Evolutionary conservation across 2,329 filamentous ascomycete species (phyloP).

Genomic region (Paecilomyces sp.): DNA sequence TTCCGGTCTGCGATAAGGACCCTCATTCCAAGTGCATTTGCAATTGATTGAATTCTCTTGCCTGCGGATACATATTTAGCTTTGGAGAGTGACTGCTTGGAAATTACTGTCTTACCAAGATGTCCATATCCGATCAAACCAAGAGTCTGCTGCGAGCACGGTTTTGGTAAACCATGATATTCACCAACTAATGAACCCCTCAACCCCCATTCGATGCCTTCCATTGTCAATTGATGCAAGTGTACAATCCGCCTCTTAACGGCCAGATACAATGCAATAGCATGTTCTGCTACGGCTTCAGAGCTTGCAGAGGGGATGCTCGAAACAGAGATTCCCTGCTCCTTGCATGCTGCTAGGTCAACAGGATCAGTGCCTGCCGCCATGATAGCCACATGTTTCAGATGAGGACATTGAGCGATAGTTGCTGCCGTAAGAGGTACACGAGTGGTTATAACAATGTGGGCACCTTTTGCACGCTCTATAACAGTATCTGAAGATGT

Average conservation of each 20-base stretch:
- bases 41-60: conserved; percentile 34
- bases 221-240: conserved; percentile 22
- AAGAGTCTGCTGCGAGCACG: conserved; percentile 37
- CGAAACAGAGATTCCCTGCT: conserved; percentile 33
- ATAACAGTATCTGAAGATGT: conserved; percentile 24
- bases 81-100: not conserved
- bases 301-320: conserved; percentile 38
- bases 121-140: conserved; percentile 42
- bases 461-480: conserved; percentile 35
- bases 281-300: conserved; percentile 40
- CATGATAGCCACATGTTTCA: conserved; percentile 34
- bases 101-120: conserved; percentile 9
- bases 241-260: conserved; percentile 29
- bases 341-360: conserved; percentile 30
- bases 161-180: conserved; percentile 27
- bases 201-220: conserved; percentile 29
- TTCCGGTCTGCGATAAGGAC: conserved; percentile 40
- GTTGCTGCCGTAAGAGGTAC: conserved; percentile 29
- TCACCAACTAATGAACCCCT: conserved; percentile 24
- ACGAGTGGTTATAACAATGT: conserved; percentile 36
- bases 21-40: conserved; percentile 34
- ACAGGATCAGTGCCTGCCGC: conserved; percentile 39
- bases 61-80: conserved; percentile 13
- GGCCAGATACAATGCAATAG: conserved; percentile 40
- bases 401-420: conserved; percentile 24